phyloP scores from a whole-genome alignment of 2,329 filamentous ascomycete species.

The Emergomyces orientalis region DNA sequence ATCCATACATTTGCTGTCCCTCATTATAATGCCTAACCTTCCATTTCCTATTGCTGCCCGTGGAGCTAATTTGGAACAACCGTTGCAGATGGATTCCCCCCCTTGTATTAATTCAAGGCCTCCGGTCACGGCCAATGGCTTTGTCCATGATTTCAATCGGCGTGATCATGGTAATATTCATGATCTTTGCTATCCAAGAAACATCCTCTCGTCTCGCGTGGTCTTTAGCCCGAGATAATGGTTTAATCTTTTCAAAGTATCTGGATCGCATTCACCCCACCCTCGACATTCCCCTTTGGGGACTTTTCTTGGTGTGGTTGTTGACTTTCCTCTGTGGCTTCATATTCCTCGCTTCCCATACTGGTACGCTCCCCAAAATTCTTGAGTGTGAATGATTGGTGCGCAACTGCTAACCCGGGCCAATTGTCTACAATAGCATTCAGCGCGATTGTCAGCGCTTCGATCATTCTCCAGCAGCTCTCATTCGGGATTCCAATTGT shows the following conservation, averaged over 20 bases:
- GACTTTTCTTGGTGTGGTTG: not conserved
- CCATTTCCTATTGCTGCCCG: not conserved
- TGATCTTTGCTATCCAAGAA: not conserved
- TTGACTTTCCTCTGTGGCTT: not conserved
- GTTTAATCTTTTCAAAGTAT: not conserved
- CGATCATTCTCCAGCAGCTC: not conserved
- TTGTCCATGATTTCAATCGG: not conserved
- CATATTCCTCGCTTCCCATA: not conserved
- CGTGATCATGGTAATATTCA: not conserved
- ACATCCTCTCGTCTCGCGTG: not conserved
- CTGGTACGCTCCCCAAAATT: not conserved
- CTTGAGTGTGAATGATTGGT: not conserved
- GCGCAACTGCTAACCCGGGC: not conserved
- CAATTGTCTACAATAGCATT: not conserved
- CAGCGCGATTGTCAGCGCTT: not conserved
- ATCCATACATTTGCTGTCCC: not conserved
- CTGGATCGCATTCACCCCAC: not conserved
- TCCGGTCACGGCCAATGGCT: not conserved
- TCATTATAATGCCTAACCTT: not conserved
- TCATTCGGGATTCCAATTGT: not conserved
- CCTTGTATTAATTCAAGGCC: not conserved
- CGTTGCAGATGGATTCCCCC: not conserved
- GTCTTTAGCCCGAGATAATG: not conserved
- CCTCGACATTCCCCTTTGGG: not conserved
- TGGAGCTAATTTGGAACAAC: not conserved